phyloP scores from a whole-genome alignment of 2,329 filamentous ascomycete species.

The Ceratocystis variospora region DNA sequence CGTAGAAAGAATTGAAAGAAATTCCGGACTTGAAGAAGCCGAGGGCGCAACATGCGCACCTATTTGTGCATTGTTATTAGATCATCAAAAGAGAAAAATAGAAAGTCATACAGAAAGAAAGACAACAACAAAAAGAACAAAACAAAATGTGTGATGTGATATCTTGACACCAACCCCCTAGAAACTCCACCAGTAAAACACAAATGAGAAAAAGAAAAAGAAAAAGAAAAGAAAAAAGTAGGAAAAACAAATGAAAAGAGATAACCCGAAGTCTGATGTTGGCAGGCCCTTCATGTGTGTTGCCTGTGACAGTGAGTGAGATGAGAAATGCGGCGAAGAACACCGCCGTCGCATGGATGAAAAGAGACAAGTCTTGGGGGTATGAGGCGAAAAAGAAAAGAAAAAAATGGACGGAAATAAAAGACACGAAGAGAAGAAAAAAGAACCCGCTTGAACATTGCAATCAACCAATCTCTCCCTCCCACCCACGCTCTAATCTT shows the following conservation, averaged over 20 bases:
- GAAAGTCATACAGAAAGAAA: not conserved
- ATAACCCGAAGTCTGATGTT: not conserved
- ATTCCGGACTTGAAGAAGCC: not conserved
- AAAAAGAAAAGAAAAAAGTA: too few relatives aligned
- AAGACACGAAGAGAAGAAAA: not conserved
- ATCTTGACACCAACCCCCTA: constrained; percentile 5
- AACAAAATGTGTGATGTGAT: not conserved
- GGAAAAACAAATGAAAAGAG: not conserved
- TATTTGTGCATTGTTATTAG: not conserved
- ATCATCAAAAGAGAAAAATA: not conserved
- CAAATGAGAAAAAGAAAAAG: not conserved
- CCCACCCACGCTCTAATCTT: not conserved
- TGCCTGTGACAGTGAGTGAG: not conserved
- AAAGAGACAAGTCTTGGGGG: not conserved
- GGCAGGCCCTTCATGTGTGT: not conserved
- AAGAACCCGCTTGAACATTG: not conserved
- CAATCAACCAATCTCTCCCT: not conserved
- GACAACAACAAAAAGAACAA: not conserved
- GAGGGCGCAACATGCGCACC: not conserved
- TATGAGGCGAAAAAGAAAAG: not conserved
- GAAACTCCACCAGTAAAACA: not conserved
- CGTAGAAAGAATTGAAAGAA: not conserved
- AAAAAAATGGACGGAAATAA: not conserved
- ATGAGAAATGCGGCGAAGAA: not conserved
- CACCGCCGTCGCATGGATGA: not conserved